A percentile compares a stretch with the other conserved stretches of the same genome.
phyloP scores from a whole-genome alignment of 106 monocot species.

The Acanthochlamys bracteata region DNA sequence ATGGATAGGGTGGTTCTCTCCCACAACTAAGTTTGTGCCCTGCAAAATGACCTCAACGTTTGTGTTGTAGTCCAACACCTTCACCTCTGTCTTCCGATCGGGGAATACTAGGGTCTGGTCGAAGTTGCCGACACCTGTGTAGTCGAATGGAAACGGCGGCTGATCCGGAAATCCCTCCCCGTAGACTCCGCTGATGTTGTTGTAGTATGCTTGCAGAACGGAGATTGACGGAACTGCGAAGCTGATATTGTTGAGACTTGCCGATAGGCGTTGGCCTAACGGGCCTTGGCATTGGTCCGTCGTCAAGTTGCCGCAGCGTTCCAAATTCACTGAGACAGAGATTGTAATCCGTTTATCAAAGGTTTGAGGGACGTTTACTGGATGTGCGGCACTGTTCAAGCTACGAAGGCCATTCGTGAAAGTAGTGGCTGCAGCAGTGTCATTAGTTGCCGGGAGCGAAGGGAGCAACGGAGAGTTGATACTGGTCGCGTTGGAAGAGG shows the following conservation, averaged over 20 bases:
- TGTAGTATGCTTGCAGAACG: constrained; percentile 36
- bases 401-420: constrained; percentile 29
- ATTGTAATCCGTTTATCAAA: constrained; percentile 24
- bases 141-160: constrained; percentile 38
- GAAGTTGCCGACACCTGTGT: constrained; percentile 22
- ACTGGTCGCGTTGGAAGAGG: background rate
- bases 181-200: constrained; percentile 10
- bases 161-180: constrained; percentile 14
- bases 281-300: constrained; percentile 15
- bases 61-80: constrained; percentile 29
- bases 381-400: constrained; percentile 16
- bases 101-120: constrained; percentile 7
- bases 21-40: constrained; percentile 35
- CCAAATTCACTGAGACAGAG: constrained; percentile 28
- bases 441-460: constrained; percentile 18
- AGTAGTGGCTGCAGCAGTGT: constrained; percentile 22
- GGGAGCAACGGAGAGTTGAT: constrained; percentile 6
- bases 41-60: constrained; percentile 58
- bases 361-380: constrained; percentile 21
- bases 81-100: constrained; percentile 26
- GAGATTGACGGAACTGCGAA: constrained; percentile 18
- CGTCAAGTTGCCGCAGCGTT: background rate
- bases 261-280: constrained; percentile 10
- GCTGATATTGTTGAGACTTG: constrained; percentile 43
- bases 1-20: constrained; percentile 64